Evolutionary conservation across 441 rosid species (phyloP).

Genomic region (Eutrema salsugineum): DNA sequence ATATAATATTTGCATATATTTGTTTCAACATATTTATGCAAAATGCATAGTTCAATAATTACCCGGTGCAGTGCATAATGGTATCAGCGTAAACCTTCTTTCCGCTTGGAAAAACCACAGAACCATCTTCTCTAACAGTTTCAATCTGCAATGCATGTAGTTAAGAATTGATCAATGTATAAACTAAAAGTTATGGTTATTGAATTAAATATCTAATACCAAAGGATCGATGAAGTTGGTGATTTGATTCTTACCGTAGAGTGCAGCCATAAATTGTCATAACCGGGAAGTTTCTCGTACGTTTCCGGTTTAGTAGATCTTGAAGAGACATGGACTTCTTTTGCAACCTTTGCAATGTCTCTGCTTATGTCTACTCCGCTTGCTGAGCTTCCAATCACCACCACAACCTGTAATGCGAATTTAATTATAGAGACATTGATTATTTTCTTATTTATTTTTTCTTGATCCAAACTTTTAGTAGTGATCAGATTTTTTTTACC

Average conservation of each 20-base stretch:
- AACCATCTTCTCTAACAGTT: constrained; percentile 43
- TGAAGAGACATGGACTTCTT: not conserved
- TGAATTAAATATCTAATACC: too few relatives aligned
- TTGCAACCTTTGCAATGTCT: not conserved
- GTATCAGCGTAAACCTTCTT: constrained; percentile 39
- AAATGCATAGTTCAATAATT: not conserved
- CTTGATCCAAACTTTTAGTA: too few relatives aligned
- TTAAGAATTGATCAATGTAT: not conserved
- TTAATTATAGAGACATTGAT: not conserved
- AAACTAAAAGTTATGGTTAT: not conserved
- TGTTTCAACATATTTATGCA: not conserved
- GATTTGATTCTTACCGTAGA: not conserved
- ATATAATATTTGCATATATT: not conserved
- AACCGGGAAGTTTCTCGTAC: not conserved
- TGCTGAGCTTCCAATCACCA: not conserved
- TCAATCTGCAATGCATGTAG: constrained; percentile 42
- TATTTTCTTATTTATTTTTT: too few relatives aligned
- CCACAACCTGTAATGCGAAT: not conserved
- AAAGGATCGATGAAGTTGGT: not conserved
- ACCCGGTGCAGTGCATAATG: constrained; percentile 34
- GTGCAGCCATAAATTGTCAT: not conserved
- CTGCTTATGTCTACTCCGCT: not conserved
- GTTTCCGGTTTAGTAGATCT: not conserved
- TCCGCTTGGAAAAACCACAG: constrained; percentile 47
- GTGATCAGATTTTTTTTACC: not conserved